phyloP scores from a whole-genome alignment of 2,329 filamentous ascomycete genomes.

The Rutstroemia sp. region DNA sequence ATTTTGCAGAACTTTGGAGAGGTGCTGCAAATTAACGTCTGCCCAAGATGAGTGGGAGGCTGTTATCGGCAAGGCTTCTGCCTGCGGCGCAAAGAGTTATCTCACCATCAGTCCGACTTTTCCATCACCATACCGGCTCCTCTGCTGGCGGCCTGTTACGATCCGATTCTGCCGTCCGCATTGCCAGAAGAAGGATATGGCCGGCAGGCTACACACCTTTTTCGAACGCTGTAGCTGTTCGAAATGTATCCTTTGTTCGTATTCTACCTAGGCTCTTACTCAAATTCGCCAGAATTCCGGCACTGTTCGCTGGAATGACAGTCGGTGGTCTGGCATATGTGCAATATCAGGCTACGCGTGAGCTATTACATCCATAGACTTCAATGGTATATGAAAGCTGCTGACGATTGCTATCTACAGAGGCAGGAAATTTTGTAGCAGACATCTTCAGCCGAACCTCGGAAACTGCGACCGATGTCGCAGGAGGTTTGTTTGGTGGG shows the following conservation, averaged over 20 bases:
- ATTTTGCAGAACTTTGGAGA: not conserved
- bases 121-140: slow-evolving; percentile 49
- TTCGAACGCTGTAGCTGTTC: slow-evolving; percentile 65
- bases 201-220: slow-evolving; percentile 71
- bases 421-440: slow-evolving; percentile 69
- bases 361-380: slow-evolving; percentile 26
- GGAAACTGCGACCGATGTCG: slow-evolving; percentile 62
- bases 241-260: slow-evolving; percentile 57
- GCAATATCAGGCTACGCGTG: slow-evolving; percentile 90
- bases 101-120: slow-evolving; percentile 49
- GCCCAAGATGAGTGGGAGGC: slow-evolving; percentile 38
- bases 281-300: slow-evolving; percentile 82
- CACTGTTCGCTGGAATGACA: slow-evolving; percentile 83
- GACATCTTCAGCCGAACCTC: slow-evolving; percentile 69
- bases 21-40: slow-evolving; percentile 13
- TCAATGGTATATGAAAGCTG: not conserved
- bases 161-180: slow-evolving; percentile 54
- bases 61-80: slow-evolving; percentile 65
- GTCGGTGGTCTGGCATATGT: slow-evolving; percentile 85
- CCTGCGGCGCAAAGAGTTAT: slow-evolving; percentile 56
- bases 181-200: slow-evolving; percentile 60
- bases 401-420: slow-evolving; percentile 30
- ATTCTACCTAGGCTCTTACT: slow-evolving; percentile 80
- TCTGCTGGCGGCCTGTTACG: slow-evolving; percentile 63
- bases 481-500: slow-evolving; percentile 61